phyloP scores from a whole-genome alignment of 257 asterid species.

The Craterostigma plantagineum region DNA sequence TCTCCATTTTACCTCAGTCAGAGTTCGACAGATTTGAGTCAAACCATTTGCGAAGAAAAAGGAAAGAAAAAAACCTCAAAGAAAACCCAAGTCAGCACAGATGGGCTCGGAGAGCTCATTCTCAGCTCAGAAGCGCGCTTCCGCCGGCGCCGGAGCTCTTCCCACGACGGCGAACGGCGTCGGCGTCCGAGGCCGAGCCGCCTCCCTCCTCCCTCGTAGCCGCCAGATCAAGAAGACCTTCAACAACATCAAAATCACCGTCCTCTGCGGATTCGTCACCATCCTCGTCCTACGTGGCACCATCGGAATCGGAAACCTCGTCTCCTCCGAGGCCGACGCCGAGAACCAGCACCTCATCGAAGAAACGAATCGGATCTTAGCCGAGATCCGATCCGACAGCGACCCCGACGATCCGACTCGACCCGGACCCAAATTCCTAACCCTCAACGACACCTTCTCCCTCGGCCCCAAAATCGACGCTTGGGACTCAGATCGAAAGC shows the following conservation, averaged over 20 bases:
- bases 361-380: constrained; percentile 57
- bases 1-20: too few relatives aligned
- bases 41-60: too few relatives aligned
- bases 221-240: constrained; percentile 60
- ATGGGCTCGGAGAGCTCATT: constrained; percentile 53
- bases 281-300: constrained; percentile 83
- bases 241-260: constrained; percentile 63
- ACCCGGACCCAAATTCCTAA: constrained; percentile 17
- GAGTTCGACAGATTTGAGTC: too few relatives aligned
- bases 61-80: too few relatives aligned
- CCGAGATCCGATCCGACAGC: constrained; percentile 57
- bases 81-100: neutral
- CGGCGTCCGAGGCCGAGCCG: constrained; percentile 30
- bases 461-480: constrained; percentile 48
- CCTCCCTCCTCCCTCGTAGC: constrained; percentile 39
- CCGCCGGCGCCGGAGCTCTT: constrained; percentile 13
- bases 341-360: constrained; percentile 42
- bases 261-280: constrained; percentile 76
- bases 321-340: constrained; percentile 43
- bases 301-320: constrained; percentile 56
- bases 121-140: constrained; percentile 47
- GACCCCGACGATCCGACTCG: constrained; percentile 51
- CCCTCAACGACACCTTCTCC: constrained; percentile 24
- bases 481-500: constrained; percentile 62
- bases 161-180: constrained; percentile 26